Evolutionary conservation across 192 early-diverging fungal genomes (phyloP).

Genomic region (Kappamyces sp.): DNA sequence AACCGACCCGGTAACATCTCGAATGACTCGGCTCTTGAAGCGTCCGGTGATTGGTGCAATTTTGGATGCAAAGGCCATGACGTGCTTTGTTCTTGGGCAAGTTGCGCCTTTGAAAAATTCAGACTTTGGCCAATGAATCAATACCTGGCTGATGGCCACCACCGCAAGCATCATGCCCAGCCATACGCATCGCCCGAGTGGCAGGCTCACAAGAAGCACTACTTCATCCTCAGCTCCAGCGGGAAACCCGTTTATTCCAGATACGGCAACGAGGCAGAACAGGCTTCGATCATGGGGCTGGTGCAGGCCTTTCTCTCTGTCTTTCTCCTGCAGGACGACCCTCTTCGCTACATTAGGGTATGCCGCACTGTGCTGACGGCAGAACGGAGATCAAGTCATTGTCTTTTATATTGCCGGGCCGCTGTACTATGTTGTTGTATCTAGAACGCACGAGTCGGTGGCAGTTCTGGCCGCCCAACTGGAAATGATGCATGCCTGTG

Average conservation of each 20-base stretch:
- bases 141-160: too few species aligned
- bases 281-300: slow-evolving; percentile 82
- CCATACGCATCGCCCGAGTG: too few species aligned
- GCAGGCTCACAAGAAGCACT: slow-evolving; percentile 64
- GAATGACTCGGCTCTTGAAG: slow-evolving; percentile 29
- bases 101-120: too few species aligned
- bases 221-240: slow-evolving; percentile 85
- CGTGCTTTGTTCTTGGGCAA: too few species aligned
- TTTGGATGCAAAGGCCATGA: slow-evolving; percentile 15
- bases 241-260: slow-evolving; percentile 92
- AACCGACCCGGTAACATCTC: slow-evolving; percentile 37
- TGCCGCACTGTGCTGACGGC: slow-evolving; percentile 28
- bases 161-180: too few species aligned
- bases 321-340: slow-evolving; percentile 77
- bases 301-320: slow-evolving; percentile 85
- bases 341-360: slow-evolving; percentile 43
- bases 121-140: too few species aligned
- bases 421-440: slow-evolving; percentile 78
- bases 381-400: slow-evolving; percentile 66
- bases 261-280: slow-evolving; percentile 85
- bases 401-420: slow-evolving; percentile 79
- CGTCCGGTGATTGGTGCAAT: slow-evolving; percentile 44
- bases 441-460: slow-evolving; percentile 73
- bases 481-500: slow-evolving; percentile 70
- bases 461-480: slow-evolving; percentile 73